Percentiles rank a stretch among this genome's conserved stretches.
Evolutionary conservation across 345 rosid genomes (phyloP).

Genomic region (Syzygium aqueum): DNA sequence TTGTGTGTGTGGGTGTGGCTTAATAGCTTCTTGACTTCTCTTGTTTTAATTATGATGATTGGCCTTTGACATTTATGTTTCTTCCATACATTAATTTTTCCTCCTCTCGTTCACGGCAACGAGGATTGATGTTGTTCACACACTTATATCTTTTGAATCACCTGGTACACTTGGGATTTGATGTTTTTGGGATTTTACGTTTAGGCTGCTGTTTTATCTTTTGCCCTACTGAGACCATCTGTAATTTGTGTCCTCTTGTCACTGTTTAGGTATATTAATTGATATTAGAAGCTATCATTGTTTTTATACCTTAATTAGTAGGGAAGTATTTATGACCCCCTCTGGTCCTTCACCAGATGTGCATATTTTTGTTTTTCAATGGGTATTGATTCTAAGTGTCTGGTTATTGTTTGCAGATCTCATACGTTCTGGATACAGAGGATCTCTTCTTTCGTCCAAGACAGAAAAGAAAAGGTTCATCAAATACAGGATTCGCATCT

Average conservation of each 20-base stretch:
- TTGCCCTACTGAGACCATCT: not conserved
- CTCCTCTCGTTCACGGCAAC: not conserved
- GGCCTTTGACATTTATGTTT: not conserved
- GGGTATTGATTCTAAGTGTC: not conserved
- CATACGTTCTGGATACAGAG: constrained; percentile 47
- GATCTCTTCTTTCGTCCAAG: constrained; percentile 38
- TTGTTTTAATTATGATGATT: not conserved
- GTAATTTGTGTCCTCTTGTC: not conserved
- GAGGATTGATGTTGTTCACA: not conserved
- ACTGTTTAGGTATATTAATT: not conserved
- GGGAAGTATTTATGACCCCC: not conserved
- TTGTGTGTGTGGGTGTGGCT: not conserved
- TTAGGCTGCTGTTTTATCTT: not conserved
- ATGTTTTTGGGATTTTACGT: not conserved
- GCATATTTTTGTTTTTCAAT: not conserved
- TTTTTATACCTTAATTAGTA: not conserved
- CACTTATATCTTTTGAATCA: too few species aligned
- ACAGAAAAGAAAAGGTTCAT: constrained; percentile 14
- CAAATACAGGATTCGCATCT: not conserved
- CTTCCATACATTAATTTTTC: not conserved
- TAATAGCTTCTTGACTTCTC: not conserved
- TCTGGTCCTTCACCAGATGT: not conserved
- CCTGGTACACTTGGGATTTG: not conserved
- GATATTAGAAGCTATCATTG: not conserved
- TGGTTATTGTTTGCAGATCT: constrained; percentile 15